Base-by-base conservation (phyloP, 2,329 filamentous ascomycete species). In the Claviceps paspali region DNA sequence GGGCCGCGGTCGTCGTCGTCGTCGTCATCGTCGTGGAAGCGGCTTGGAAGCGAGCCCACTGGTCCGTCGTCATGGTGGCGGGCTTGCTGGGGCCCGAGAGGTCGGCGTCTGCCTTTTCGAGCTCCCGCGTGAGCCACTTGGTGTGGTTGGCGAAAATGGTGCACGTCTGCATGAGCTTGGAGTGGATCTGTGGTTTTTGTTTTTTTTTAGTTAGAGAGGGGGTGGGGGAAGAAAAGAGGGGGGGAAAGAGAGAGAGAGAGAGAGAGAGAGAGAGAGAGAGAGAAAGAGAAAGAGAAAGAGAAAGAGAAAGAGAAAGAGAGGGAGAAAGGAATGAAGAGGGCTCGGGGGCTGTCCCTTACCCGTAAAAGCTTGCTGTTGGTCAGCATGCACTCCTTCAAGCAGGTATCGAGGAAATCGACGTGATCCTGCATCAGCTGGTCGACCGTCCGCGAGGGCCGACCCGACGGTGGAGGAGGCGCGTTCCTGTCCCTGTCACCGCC, bases 361-460 rank as follows among this genome's bases (percentile, higher is more conserved):
- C 85, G 80, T 5, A 98, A 63, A 6, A 98, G 69, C 62, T 94
- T 95, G 53, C 84, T 85, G 57, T 98, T 95, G 15, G 91, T 98
- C 45, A 98, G 69, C 86, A 96, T 96, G 64, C 91, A 96, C 62
- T 96, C 91, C 61, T 96, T 98, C 50, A 98, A 67, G 56, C 91
- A 98, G 4, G 91, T 96, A 50, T 95, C 91, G 33, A 98, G 64
- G 56, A 98, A 98, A 60, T 96, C 91, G 42, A 98, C 87, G 60
- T 98, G 91, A 52, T 96, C 87, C 61, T 96, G 85, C 91, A 98
- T 98, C 52, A 98, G 63, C 61, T 96, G 86, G 52, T 98, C 91
- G 1, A 98, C 91, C 0, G 91, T 98, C 27, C 86, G 62, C 8
- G 37, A 31, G 8, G 40, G 30, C 18, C 19, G 31, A n/a, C n/a